Evolutionary conservation across 2,329 filamentous ascomycete species (phyloP).

Genomic region (Corniculantispora saksenae): DNA sequence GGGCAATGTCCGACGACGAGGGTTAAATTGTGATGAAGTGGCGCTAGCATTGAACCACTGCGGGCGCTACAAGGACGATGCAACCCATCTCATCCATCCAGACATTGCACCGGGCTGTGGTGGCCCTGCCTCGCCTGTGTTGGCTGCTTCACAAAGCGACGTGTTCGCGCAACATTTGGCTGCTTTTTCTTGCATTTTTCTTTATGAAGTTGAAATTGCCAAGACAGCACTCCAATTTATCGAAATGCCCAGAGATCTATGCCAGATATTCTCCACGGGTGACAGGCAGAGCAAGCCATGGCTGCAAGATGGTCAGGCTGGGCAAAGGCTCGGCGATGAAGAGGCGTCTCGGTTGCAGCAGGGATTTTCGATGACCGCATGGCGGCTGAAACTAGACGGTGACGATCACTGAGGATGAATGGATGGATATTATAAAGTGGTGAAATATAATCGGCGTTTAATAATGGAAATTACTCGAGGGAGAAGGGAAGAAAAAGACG

Average conservation of each 20-base stretch:
- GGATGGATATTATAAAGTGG: neutral
- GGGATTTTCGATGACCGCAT: slow-evolving; percentile 1
- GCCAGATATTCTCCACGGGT: slow-evolving; percentile 12
- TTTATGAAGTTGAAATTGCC: neutral
- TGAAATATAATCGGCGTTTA: neutral
- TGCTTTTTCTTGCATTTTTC: neutral
- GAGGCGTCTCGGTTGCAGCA: neutral
- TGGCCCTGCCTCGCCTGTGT: neutral
- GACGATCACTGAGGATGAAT: neutral
- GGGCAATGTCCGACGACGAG: neutral
- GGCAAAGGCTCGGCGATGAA: slow-evolving; percentile 12
- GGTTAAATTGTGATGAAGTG: neutral
- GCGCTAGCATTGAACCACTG: neutral
- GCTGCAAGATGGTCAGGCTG: slow-evolving; percentile 8
- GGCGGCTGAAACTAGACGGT: neutral
- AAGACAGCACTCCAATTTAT: neutral
- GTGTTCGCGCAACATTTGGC: neutral
- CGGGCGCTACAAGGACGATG: neutral
- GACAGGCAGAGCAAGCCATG: neutral
- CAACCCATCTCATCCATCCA: neutral
- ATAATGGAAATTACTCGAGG: neutral
- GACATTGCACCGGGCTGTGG: neutral
- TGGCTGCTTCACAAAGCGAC: neutral
- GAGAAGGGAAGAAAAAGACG: neutral
- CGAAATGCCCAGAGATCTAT: slow-evolving; percentile 15